Conservation (phyloP, 2,329 filamentous ascomycete species). For the Clathrospora elynae region DNA sequence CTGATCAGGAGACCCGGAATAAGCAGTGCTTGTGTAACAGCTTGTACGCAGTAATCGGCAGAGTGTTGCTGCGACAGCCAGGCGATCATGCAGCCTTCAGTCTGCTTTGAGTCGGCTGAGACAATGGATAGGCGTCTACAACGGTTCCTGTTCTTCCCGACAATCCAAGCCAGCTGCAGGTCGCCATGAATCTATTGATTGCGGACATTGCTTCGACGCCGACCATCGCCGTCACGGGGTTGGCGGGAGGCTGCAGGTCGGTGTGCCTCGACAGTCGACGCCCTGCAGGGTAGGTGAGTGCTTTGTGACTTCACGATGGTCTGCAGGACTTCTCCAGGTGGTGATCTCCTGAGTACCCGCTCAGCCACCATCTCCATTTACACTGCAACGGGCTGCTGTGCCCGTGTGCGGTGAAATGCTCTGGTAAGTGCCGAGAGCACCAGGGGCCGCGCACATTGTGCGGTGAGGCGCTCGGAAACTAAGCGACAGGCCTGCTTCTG, state of each 20-base stretch:
- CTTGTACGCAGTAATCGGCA: constrained; percentile 25
- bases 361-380: constrained; percentile 46
- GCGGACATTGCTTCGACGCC: constrained; percentile 36
- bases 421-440: constrained; percentile 34
- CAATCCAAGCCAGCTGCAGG: constrained; percentile 40
- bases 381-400: constrained; percentile 46
- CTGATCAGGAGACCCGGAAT: constrained; percentile 34
- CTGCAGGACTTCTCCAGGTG: constrained; percentile 28
- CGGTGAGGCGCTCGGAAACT: constrained; percentile 33
- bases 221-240: constrained; percentile 39
- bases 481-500: constrained; percentile 32
- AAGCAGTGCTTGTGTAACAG: constrained; percentile 38
- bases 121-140: constrained; percentile 31
- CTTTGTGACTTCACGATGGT: constrained; percentile 40
- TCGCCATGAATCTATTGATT: constrained; percentile 39
- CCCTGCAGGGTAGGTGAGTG: constrained; percentile 37
- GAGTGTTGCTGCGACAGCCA: constrained; percentile 19
- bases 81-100: constrained; percentile 24
- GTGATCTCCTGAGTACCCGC: constrained; percentile 33
- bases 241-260: constrained; percentile 46
- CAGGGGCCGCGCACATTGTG: constrained; percentile 25
- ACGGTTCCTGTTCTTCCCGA: constrained; percentile 39
- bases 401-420: constrained; percentile 33
- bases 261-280: constrained; percentile 39
- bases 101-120: constrained; percentile 37